Base-by-base conservation (phyloP, 2,329 filamentous ascomycete species). In the Fusarium nisikadoi region DNA sequence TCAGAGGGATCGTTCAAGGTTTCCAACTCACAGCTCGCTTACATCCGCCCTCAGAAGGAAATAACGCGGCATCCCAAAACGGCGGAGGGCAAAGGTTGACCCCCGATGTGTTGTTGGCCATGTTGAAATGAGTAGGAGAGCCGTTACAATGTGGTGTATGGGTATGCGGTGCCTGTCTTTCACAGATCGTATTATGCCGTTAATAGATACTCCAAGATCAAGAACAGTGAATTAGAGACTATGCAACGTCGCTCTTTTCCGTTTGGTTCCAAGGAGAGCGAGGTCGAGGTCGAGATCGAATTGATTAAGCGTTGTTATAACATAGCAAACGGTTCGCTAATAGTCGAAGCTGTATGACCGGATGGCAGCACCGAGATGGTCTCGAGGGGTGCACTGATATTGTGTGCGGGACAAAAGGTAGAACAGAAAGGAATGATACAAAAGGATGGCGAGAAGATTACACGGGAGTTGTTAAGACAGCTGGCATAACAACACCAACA, bases 41-140 rank as follows among this genome's bases (percentile, higher is more conserved):
- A 95, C 93, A 93, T 81, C 93, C 93, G 76, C 88, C 89, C 47
- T 79, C 82, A 29, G 80, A 73, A 50, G 86, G 88, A 77, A 92
- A 97, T 65, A 87, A 80, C 35, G 82, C 81, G 65, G 87, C 86
- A 78, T 93, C 89, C 70, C 91, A 86, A 78, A 96, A 95, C 9
- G 94, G 94, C 56, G 86, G 73, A 20, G 89, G 88, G 80, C 94
- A 97, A 27, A 82, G 29, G 52, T 81, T 82, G 23, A 82, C 76
- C 70, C 88, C 90, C 41, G 75, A 75, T 38, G 76, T 52, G 69
- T 78, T 38, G 71, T 80, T 79, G 41, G 76, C 73, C 79, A 80
- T 81, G 59, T 38, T 74, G 70, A 64, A 66, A 43, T 33, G 19
- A 35, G 23, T 17, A 39, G 29, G 42, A 43, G 31, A 35, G 46